Evolutionary conservation across 345 rosid species (phyloP).

Genomic region (Populus euphratica): DNA sequence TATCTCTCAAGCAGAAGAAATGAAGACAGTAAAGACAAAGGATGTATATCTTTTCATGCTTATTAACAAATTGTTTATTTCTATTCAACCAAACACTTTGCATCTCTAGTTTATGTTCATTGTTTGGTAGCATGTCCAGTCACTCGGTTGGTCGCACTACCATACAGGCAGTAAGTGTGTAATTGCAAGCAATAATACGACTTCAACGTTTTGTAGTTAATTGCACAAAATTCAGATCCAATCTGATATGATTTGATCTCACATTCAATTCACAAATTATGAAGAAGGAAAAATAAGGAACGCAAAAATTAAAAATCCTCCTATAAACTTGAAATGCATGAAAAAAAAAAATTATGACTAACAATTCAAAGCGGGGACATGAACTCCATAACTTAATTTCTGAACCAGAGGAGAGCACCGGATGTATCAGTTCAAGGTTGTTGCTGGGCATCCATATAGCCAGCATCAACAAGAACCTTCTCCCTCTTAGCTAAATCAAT

Average conservation of each 20-base stretch:
- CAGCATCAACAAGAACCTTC: slow-evolving; percentile 93
- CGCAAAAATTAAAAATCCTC: neutral
- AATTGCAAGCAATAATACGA: no score
- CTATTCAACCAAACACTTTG: no score
- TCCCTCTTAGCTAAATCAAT: slow-evolving; percentile 79
- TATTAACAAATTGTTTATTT: no score
- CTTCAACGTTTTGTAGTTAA: neutral
- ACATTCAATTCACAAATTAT: neutral
- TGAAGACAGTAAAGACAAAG: no score
- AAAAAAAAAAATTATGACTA: neutral
- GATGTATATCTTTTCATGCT: no score
- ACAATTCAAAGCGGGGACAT: neutral
- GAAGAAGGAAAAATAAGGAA: neutral
- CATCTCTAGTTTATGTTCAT: no score
- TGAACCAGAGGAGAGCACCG: neutral
- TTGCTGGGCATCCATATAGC: slow-evolving; percentile 78
- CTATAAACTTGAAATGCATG: neutral
- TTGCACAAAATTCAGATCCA: neutral
- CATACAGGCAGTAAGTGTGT: no score
- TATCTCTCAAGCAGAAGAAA: no score
- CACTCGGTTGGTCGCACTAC: no score
- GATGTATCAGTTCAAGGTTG: slow-evolving; percentile 46
- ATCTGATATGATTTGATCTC: neutral
- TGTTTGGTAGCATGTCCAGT: no score
- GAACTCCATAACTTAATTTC: neutral